A percentile compares a stretch with the other conserved stretches of the same genome.
phyloP scores from a whole-genome alignment of 148 eudicot species.

The Euryodendron excelsum region DNA sequence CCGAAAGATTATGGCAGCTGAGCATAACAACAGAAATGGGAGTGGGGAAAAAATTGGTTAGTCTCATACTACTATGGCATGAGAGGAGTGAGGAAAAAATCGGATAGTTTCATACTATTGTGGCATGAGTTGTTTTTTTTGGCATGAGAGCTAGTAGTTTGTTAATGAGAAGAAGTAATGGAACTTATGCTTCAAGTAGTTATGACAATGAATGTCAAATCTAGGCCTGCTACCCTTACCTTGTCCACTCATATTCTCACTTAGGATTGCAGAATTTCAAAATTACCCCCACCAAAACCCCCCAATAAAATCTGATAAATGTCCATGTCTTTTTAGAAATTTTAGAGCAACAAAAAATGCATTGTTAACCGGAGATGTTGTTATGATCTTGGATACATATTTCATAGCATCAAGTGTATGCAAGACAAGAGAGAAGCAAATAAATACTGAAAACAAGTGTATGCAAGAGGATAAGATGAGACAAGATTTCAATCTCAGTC shows the following conservation, averaged over 20 bases:
- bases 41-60: neutral
- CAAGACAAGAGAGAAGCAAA: too few species aligned
- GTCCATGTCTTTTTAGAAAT: neutral
- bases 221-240: neutral
- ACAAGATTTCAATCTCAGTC: neutral
- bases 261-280: neutral
- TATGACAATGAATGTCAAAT: neutral
- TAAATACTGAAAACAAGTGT: too few species aligned
- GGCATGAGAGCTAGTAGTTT: slow-evolving; percentile 1
- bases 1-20: neutral
- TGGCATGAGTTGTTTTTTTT: too few species aligned
- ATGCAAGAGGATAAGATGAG: neutral
- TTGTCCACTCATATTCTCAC: slow-evolving; percentile 3
- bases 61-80: too few species aligned
- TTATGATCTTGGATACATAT: neutral
- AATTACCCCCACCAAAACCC: neutral
- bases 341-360: neutral
- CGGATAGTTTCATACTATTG: too few species aligned
- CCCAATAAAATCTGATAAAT: neutral
- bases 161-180: neutral
- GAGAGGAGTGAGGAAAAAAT: too few species aligned
- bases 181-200: neutral
- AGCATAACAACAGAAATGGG: neutral
- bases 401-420: slow-evolving; percentile 1
- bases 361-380: neutral